phyloP scores from a whole-genome alignment of 768 basidiomycete genomes.

The Fistulinella prunicolor region DNA sequence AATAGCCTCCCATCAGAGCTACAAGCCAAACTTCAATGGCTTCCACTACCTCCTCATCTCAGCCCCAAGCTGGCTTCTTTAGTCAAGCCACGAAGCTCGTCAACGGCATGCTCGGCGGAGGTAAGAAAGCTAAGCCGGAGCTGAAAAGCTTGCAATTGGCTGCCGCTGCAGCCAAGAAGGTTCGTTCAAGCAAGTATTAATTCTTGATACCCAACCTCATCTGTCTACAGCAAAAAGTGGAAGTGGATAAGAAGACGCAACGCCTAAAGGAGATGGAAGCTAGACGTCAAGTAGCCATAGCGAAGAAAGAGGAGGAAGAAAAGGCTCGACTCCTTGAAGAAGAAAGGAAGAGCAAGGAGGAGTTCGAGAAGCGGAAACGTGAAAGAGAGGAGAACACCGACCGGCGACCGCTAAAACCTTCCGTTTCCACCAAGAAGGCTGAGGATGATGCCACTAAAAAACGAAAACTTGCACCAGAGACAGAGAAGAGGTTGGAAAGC shows the following conservation, averaged over 20 bases:
- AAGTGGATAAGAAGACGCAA: slow-evolving; percentile 73
- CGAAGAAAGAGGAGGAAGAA: slow-evolving; percentile 80
- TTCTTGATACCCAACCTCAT: slow-evolving; percentile 4
- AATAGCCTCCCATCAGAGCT: slow-evolving; percentile 9
- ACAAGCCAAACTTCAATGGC: slow-evolving; percentile 56
- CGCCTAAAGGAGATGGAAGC: slow-evolving; percentile 80
- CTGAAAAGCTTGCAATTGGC: slow-evolving; percentile 83
- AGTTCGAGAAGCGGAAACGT: slow-evolving; percentile 73
- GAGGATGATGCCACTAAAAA: slow-evolving; percentile 75
- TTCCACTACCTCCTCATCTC: slow-evolving; percentile 37
- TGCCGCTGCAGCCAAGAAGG: slow-evolving; percentile 85
- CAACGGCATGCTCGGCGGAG: slow-evolving; percentile 60
- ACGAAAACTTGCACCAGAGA: slow-evolving; percentile 55
- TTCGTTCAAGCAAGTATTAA: slow-evolving; percentile 30
- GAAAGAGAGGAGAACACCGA: slow-evolving; percentile 77
- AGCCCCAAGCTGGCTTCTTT: slow-evolving; percentile 59
- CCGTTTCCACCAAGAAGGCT: slow-evolving; percentile 54
- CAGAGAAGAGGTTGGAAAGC: slow-evolving; percentile 53
- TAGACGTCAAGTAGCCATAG: slow-evolving; percentile 65
- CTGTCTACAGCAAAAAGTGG: slow-evolving; percentile 76
- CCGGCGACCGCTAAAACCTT: slow-evolving; percentile 56
- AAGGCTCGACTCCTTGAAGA: slow-evolving; percentile 59
- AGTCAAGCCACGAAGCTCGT: slow-evolving; percentile 69
- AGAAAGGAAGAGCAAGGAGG: slow-evolving; percentile 70
- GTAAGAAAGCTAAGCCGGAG: slow-evolving; percentile 72